A percentile compares a stretch with the other conserved stretches of the same genome.
Evolutionary conservation across 2,329 filamentous ascomycete genomes (phyloP).

Genomic region (Xylariaceae sp.): DNA sequence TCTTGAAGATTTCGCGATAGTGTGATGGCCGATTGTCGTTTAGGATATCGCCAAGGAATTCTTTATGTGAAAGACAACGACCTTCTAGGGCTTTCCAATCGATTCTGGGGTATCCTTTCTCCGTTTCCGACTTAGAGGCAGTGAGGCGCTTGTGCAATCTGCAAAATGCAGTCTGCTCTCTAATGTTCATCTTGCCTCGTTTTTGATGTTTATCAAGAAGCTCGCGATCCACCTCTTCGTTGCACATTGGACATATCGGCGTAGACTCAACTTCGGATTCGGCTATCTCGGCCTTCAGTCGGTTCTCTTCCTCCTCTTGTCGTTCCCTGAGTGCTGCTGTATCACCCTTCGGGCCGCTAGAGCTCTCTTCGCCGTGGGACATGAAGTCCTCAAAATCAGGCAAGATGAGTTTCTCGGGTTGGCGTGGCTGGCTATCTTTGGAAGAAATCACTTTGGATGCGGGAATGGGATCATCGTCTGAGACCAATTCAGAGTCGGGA

Average conservation of each 20-base stretch:
- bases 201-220: constrained; percentile 52
- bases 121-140: constrained; percentile 45
- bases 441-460: too few species aligned
- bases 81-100: constrained; percentile 60
- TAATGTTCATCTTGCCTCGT: constrained; percentile 48
- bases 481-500: too few species aligned
- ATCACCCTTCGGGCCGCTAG: constrained; percentile 9
- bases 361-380: constrained; percentile 17
- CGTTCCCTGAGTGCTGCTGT: constrained; percentile 9
- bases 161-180: constrained; percentile 61
- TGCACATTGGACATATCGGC: constrained; percentile 64
- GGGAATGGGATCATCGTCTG: too few species aligned
- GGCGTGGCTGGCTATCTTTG: too few species aligned
- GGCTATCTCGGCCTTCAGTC: constrained; percentile 11
- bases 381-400: constrained; percentile 24
- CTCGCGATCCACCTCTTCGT: constrained; percentile 50
- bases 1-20: constrained; percentile 55
- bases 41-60: constrained; percentile 56
- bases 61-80: constrained; percentile 55
- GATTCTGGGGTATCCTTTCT: constrained; percentile 64
- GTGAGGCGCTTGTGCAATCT: constrained; percentile 54
- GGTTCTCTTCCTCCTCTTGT: constrained; percentile 15
- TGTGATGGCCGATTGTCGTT: constrained; percentile 52
- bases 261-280: constrained; percentile 11
- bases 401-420: too few species aligned